Evolutionary conservation across 768 basidiomycete species (phyloP).

Genomic region (Lactarius tabidus): DNA sequence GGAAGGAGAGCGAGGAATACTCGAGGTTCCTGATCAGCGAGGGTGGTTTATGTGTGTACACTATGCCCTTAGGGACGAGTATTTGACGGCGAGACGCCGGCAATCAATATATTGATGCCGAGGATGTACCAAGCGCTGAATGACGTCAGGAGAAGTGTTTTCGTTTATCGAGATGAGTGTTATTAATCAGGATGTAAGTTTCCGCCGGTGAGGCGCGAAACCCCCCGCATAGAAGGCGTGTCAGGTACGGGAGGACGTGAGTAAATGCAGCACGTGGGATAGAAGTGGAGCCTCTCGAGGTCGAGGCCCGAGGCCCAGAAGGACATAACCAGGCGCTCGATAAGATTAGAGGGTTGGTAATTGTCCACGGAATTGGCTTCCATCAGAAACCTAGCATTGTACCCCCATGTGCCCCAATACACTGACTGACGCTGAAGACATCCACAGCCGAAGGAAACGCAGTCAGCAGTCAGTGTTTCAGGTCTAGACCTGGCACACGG

Average conservation of each 20-base stretch:
- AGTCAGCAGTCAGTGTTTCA: neutral
- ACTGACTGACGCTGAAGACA: slow-evolving; percentile 3
- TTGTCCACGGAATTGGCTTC: slow-evolving; percentile 17
- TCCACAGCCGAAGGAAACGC: neutral
- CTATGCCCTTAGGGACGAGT: slow-evolving; percentile 1
- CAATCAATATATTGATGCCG: neutral
- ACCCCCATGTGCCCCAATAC: neutral
- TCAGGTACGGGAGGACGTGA: slow-evolving; percentile 8
- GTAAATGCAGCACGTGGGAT: slow-evolving; percentile 6
- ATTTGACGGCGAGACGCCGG: slow-evolving; percentile 1
- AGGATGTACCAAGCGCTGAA: neutral
- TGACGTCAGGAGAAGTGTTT: slow-evolving; percentile 19
- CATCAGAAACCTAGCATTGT: slow-evolving; percentile 14
- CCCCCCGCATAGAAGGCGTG: neutral
- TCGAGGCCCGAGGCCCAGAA: slow-evolving; percentile 5
- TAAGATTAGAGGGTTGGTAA: slow-evolving; percentile 19
- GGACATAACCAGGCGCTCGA: slow-evolving; percentile 13
- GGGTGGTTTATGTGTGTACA: neutral
- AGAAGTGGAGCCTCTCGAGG: slow-evolving; percentile 12
- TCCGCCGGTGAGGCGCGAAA: slow-evolving; percentile 18
- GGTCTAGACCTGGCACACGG: neutral
- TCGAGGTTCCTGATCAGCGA: neutral
- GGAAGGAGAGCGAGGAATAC: neutral
- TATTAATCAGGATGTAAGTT: slow-evolving; percentile 22
- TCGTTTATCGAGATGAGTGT: slow-evolving; percentile 14